These are phyloP conservation scores for Chlorella ohadii DNA, from an alignment of 139 green algal species.

Conservation along the genomic window DNA sequence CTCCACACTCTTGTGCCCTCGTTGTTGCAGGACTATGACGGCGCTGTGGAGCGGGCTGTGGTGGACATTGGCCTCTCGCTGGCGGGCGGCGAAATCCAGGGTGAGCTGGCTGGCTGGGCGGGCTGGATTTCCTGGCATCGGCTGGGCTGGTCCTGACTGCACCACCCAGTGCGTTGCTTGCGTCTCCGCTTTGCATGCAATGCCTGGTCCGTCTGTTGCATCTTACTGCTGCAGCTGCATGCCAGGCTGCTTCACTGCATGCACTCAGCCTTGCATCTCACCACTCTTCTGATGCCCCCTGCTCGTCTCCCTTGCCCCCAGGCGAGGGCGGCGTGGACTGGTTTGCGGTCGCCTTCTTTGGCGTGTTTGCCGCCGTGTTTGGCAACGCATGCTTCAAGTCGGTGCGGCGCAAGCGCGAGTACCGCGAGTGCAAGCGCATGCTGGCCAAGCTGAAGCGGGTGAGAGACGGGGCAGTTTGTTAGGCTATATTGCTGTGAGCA, in stretches of 20 bases:
- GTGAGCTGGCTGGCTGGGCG: background rate
- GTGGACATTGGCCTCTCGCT: conserved; percentile 64
- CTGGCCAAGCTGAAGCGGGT: conserved; percentile 39
- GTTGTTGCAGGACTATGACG: conserved; percentile 42
- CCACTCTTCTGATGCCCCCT: background rate
- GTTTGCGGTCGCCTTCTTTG: conserved; percentile 36
- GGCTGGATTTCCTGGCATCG: too few relatives aligned
- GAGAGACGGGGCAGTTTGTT: background rate
- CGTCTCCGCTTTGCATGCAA: too few relatives aligned
- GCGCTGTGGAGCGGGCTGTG: conserved; percentile 55
- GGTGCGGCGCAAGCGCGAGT: conserved; percentile 15
- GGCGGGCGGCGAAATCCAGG: conserved; percentile 27
- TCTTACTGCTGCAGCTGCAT: too few relatives aligned
- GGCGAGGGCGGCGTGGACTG: conserved; percentile 41
- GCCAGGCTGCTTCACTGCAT: too few relatives aligned
- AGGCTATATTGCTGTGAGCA: too few relatives aligned
- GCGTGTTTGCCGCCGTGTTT: conserved; percentile 37
- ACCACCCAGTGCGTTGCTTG: too few relatives aligned
- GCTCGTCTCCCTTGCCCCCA: background rate
- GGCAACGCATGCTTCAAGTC: conserved; percentile 14
- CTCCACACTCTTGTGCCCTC: too few relatives aligned
- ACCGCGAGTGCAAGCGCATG: conserved; percentile 28
- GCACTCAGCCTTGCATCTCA: too few relatives aligned
- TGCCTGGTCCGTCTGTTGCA: too few relatives aligned
- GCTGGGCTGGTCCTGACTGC: background rate